These are phyloP conservation scores for Leptomonas pyrrhocoris DNA, from an alignment of 208 protist species.

Conservation along the genomic window DNA sequence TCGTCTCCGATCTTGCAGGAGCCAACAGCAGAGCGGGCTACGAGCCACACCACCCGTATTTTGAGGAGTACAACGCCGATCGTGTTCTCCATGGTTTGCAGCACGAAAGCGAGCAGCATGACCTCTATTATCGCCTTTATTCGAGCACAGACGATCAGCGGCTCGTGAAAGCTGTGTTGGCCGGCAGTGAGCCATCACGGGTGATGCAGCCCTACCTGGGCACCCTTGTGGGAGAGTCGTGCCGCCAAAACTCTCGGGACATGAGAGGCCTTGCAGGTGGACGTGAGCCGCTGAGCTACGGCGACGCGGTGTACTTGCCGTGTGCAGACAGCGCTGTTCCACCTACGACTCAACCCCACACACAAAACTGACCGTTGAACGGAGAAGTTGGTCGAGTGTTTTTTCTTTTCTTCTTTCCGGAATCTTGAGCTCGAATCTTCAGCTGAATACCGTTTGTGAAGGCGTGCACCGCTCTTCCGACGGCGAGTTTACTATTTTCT, in stretches of 20 bases:
- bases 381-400: neutral
- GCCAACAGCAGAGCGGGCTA: neutral
- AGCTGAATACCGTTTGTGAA: too few species aligned
- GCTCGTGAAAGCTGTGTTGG: neutral
- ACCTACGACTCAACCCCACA: neutral
- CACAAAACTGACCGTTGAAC: neutral
- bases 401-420: slow-evolving; percentile 26
- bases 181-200: neutral
- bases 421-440: too few species aligned
- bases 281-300: slow-evolving; percentile 9
- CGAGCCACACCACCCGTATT: neutral
- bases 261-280: neutral
- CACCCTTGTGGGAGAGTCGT: neutral
- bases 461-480: too few species aligned
- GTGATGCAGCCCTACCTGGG: neutral
- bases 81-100: neutral
- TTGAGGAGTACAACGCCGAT: neutral
- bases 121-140: neutral
- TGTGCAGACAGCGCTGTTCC: neutral
- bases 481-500: too few species aligned
- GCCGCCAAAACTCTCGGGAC: neutral
- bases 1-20: neutral
- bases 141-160: neutral
- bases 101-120: too few species aligned
- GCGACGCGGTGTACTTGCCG: neutral